Conservation (phyloP, 495 filamentous ascomycete genomes). For the Daldinia caldariorum region DNA sequence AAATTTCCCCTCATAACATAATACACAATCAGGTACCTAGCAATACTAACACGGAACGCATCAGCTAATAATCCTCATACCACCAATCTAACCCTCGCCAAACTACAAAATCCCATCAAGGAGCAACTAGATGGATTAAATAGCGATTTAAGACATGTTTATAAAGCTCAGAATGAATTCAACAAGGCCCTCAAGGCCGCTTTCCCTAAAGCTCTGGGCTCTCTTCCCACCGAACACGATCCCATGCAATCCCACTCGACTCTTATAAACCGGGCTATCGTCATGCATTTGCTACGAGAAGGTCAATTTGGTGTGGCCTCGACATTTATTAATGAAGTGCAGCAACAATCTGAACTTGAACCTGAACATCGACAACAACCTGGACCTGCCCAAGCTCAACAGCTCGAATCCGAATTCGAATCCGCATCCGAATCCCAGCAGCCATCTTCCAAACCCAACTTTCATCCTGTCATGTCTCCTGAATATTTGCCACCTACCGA, state of each 20-base stretch:
- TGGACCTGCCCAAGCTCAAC: background rate
- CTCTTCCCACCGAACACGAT: constrained; percentile 83
- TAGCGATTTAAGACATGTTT: constrained; percentile 79
- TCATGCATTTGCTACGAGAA: constrained; percentile 95
- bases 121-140: constrained; percentile 79
- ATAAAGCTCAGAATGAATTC: constrained; percentile 80
- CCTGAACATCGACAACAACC: constrained; percentile 3
- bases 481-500: constrained; percentile 32
- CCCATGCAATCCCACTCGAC: constrained; percentile 76
- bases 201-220: constrained; percentile 49
- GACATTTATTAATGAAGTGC: constrained; percentile 77
- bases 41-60: background rate
- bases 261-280: constrained; percentile 90
- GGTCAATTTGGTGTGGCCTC: constrained; percentile 89
- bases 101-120: constrained; percentile 84
- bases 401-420: background rate
- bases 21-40: too few species aligned
- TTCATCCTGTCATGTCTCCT: constrained; percentile 10
- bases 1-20: background rate
- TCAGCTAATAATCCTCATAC: constrained; percentile 70
- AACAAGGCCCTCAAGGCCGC: constrained; percentile 83
- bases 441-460: background rate
- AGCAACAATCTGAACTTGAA: constrained; percentile 33
- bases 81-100: constrained; percentile 75
- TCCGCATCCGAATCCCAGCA: too few species aligned